phyloP scores from a whole-genome alignment of 2,329 filamentous ascomycete species.

The Fusarium marasasianum region DNA sequence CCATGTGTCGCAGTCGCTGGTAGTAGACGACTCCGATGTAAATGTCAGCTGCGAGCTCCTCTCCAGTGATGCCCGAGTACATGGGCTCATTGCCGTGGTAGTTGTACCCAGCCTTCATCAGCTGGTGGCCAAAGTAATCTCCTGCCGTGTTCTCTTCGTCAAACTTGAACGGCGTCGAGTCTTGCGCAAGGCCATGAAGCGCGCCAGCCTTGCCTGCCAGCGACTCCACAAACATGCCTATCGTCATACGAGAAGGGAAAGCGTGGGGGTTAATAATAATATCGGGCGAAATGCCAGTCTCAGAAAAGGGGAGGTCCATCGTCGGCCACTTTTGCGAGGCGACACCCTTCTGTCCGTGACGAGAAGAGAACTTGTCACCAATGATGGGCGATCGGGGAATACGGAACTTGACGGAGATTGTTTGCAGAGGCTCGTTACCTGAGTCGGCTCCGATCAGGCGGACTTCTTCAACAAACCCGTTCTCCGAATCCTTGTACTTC shows the following conservation, averaged over 20 bases:
- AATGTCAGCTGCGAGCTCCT: slow-evolving; percentile 93
- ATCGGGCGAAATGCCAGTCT: slow-evolving; percentile 95
- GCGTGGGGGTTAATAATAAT: slow-evolving; percentile 99
- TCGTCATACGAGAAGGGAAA: slow-evolving; percentile 99
- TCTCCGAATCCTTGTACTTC: slow-evolving; percentile 93
- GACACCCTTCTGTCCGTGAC: slow-evolving; percentile 98
- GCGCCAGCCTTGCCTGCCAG: slow-evolving; percentile 94
- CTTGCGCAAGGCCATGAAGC: slow-evolving; percentile 93
- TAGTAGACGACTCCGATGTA: slow-evolving; percentile 98
- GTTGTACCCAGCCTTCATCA: slow-evolving; percentile 95
- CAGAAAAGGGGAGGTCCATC: slow-evolving; percentile 94
- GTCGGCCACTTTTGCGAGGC: slow-evolving; percentile 95
- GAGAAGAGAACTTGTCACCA: slow-evolving; percentile 98
- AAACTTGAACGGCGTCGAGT: slow-evolving; percentile 95
- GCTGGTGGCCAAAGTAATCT: slow-evolving; percentile 95
- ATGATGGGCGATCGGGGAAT: slow-evolving; percentile 91
- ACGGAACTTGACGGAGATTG: slow-evolving; percentile 91
- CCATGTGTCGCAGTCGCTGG: slow-evolving; percentile 98
- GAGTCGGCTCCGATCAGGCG: slow-evolving; percentile 87
- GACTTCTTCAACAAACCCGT: slow-evolving; percentile 91
- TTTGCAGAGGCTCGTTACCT: slow-evolving; percentile 84
- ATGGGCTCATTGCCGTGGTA: slow-evolving; percentile 99
- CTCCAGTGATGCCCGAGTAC: slow-evolving; percentile 96
- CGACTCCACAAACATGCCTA: slow-evolving; percentile 99
- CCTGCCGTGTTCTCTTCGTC: slow-evolving; percentile 90